These are phyloP conservation scores for Alternaria sp. DNA, from an alignment of 2,329 filamentous ascomycete genomes.

Conservation along the genomic window DNA sequence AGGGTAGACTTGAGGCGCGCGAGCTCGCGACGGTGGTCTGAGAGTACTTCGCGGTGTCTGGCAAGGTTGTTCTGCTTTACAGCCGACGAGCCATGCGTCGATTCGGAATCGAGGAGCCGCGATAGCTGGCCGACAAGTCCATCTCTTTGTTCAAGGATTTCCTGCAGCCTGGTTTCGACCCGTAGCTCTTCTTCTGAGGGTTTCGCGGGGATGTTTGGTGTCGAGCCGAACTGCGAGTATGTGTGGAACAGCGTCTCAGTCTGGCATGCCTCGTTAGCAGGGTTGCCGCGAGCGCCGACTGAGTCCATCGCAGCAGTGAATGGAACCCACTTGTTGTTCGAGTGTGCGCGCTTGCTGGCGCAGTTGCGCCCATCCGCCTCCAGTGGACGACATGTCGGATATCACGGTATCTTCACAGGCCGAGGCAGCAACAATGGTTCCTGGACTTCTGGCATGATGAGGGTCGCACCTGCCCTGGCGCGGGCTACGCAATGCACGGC, in stretches of 20 bases:
- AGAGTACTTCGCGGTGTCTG: slow-evolving; percentile 87
- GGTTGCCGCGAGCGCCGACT: slow-evolving; percentile 11
- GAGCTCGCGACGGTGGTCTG: slow-evolving; percentile 85
- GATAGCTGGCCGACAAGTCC: slow-evolving; percentile 79
- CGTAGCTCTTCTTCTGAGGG: slow-evolving; percentile 83
- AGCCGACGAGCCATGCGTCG: slow-evolving; percentile 82
- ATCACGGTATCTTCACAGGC: not conserved
- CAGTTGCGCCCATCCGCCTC: slow-evolving; percentile 82
- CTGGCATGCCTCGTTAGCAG: slow-evolving; percentile 56
- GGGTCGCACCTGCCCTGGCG: slow-evolving; percentile 22
- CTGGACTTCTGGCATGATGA: slow-evolving; percentile 30
- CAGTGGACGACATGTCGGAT: slow-evolving; percentile 47
- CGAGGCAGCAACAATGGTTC: slow-evolving; percentile 15
- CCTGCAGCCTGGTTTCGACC: slow-evolving; percentile 81
- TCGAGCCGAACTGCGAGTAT: slow-evolving; percentile 89
- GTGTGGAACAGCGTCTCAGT: slow-evolving; percentile 82
- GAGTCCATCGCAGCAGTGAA: slow-evolving; percentile 17
- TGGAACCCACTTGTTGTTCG: slow-evolving; percentile 78
- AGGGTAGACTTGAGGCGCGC: slow-evolving; percentile 75
- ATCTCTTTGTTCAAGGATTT: slow-evolving; percentile 88
- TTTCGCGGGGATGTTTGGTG: slow-evolving; percentile 78
- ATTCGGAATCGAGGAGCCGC: slow-evolving; percentile 91
- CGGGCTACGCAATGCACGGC: slow-evolving; percentile 27
- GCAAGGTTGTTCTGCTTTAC: slow-evolving; percentile 97
- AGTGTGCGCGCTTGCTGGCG: slow-evolving; percentile 88